Evolutionary conservation across 2,329 filamentous ascomycete genomes (phyloP).

Genomic region (Fusarium mangiferae): DNA sequence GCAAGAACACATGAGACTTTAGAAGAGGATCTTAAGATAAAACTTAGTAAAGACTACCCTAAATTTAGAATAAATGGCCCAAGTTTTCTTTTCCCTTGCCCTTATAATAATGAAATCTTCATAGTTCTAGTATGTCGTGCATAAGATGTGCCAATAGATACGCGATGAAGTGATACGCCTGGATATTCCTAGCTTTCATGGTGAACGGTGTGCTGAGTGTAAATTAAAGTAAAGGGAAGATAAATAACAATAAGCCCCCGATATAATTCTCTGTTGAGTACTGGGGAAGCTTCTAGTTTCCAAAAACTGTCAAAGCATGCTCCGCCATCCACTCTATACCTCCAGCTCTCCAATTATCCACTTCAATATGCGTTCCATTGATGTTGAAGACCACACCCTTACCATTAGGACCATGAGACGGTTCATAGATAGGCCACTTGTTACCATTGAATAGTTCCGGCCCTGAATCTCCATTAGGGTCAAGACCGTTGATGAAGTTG

Average conservation of each 20-base stretch:
- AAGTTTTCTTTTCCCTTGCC: background rate
- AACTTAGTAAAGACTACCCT: background rate
- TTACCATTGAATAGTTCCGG: background rate
- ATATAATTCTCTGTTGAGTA: background rate
- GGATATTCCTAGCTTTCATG: background rate
- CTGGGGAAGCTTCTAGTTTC: constrained; percentile 18
- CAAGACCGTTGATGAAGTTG: constrained; percentile 41
- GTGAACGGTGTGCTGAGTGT: background rate
- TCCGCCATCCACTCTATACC: constrained; percentile 46
- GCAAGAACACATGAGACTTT: background rate
- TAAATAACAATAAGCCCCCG: background rate
- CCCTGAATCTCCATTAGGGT: constrained; percentile 42
- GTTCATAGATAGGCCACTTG: constrained; percentile 44
- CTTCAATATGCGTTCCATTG: constrained; percentile 40
- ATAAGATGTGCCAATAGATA: background rate
- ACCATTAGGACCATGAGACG: constrained; percentile 24
- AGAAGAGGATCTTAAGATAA: background rate
- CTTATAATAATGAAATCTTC: background rate
- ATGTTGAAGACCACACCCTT: constrained; percentile 45
- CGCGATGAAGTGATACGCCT: background rate
- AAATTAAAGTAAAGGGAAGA: background rate
- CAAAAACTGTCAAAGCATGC: constrained; percentile 44
- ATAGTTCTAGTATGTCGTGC: background rate
- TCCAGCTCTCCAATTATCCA: constrained; percentile 44
- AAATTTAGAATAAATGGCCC: background rate